Evolutionary conservation across 2,329 filamentous ascomycete genomes (phyloP), one percentile per base, ranked within the genome.

Genomic region (Talaromyces piceae): DNA sequence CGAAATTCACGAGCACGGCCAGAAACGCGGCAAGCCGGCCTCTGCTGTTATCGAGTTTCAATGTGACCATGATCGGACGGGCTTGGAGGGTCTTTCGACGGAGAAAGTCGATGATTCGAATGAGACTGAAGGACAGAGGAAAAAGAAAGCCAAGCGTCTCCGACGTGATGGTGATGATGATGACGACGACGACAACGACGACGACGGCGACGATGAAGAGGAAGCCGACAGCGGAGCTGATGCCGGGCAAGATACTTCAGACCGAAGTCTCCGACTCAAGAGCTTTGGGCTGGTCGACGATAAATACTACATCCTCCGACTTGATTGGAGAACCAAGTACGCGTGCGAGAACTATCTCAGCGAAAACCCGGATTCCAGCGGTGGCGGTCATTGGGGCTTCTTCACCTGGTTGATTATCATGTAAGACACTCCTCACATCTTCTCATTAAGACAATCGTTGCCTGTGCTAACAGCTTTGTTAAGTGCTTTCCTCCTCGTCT

Each of bases 361-460:
- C 13, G 73, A 71, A 8, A 73, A 75, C 39, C 70, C 68, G 33
- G 67, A 72, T 52, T 73, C 74, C 4, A 41, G 8, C 41, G 27
- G 39, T 52, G 74, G 76, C 49, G 69, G 68, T 16, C 78, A 82
- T 64, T 97, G 91, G 93, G 93, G 93, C 1, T 93, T 96, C 76
- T 97, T 97, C 64, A 96, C 91, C 16, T 98, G 93, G 93, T 81
- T 97, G 63, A 81, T 97, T 59, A 83, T 98, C 59, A 82, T 97
- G 90, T 95, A 73, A 77, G 87, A 77, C 27, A 13, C 25, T 41
- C 51, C 37, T 47, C n/a, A n/a, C n/a, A n/a, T n/a, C 8, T n/a
- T 46, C 28, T n/a, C n/a, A 26, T 49, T 18, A 28, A 28, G n/a
- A n/a, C n/a, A n/a, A n/a, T n/a, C n/a, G n/a, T 28, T 39, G 46